phyloP scores from a whole-genome alignment of 163 green algal species.

The Chlorella variabilis region DNA sequence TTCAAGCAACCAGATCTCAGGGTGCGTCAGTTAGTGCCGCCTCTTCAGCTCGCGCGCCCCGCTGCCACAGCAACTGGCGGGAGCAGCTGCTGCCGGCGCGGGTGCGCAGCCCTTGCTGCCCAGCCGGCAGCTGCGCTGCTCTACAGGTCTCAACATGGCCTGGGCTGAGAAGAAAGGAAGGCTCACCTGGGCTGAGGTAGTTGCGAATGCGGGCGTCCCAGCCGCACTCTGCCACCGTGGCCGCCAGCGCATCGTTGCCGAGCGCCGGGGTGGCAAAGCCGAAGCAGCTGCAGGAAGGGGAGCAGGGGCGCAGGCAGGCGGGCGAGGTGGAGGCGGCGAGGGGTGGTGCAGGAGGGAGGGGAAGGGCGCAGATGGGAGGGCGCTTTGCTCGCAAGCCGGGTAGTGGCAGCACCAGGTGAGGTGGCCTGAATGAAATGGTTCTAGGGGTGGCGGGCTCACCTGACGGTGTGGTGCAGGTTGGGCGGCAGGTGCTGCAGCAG shows the following conservation, averaged over 20 bases:
- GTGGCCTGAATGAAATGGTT: too few relatives aligned
- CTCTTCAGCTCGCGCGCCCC: too few relatives aligned
- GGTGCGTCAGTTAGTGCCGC: too few relatives aligned
- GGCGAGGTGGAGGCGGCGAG: too few relatives aligned
- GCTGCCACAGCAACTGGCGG: too few relatives aligned
- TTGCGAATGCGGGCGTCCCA: constrained; percentile 71
- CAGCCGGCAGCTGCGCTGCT: too few relatives aligned
- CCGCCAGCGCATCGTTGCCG: constrained; percentile 75
- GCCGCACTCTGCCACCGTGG: constrained; percentile 57
- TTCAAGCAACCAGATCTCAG: too few relatives aligned
- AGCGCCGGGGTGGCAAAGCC: constrained; percentile 82
- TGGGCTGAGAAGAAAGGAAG: neutral
- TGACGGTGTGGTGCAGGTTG: constrained; percentile 38
- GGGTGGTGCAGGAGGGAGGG: constrained; percentile 35
- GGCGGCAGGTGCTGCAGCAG: constrained; percentile 62
- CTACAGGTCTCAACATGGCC: too few relatives aligned
- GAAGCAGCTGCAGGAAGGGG: constrained; percentile 54
- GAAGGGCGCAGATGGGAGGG: constrained; percentile 3
- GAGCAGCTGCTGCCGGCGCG: too few relatives aligned
- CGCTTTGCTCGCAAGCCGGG: neutral
- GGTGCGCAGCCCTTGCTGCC: too few relatives aligned
- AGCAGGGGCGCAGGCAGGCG: constrained; percentile 6
- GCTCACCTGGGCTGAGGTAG: constrained; percentile 71
- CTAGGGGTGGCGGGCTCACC: neutral
- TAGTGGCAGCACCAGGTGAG: too few relatives aligned